Base-by-base conservation (phyloP, 345 rosid genomes). In the Lepidium africanum region DNA sequence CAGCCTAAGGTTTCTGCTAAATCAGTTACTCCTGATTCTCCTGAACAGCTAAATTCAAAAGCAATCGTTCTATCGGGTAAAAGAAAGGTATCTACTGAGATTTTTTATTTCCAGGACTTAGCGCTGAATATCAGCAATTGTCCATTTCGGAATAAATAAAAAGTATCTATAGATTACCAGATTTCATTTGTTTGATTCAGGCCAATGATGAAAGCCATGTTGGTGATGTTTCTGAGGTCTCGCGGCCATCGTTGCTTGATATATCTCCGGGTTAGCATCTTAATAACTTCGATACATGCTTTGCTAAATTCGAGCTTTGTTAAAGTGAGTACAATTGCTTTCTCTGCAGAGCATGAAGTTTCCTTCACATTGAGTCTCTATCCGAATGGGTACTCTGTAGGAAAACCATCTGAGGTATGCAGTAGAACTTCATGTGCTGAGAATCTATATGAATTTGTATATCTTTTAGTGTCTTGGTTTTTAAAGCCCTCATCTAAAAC, bases 401-500 rank as follows among this genome's bases (percentile, higher is more conserved):
- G 85, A 74, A 91, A 86, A 76, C 84, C 92, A 14, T 70, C 80
- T 17, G 91, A 91, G 96, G 99, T 95, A 72, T 74, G 84, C 61
- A 25, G 64, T 59, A 47, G 42, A 54, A 25, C 14, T 17, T 53
- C 14, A 14, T 43, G 37, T 71, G 13, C 35, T 54, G 16, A 46
- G 58, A 45, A 4, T 55, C 33, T 33, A 63, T 36, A 21, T 53
- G 60, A 48, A 39, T 49, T n/a, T 46, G 19, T 54, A 23, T 16
- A 27, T 48, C 45, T 30, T 64, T 5, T 41, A 42, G 16, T 19
- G 43, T 58, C 65, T 37, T 47, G 16, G 19, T 41, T 35, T 46
- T 63, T 10, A 9, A 35, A 47, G 33, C 32, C 45, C 14, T 47
- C 36, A 47, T 47, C 35, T 62, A 15, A 43, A 17, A 3, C 5